Evolutionary conservation across 106 monocot species (phyloP).

Genomic region (Acanthochlamys bracteata): DNA sequence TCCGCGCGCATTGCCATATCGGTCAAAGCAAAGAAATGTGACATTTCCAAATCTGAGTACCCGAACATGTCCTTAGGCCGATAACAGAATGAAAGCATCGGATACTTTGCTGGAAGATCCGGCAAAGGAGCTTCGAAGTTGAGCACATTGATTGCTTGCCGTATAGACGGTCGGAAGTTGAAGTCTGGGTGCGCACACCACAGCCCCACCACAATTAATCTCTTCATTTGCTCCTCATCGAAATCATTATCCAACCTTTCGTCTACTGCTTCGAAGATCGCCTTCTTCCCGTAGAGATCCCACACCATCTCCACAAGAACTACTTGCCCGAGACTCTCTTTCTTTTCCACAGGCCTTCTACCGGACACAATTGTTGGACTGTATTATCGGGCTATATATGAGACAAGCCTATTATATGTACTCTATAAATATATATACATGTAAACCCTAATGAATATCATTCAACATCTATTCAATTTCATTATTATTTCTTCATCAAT

Average conservation of each 20-base stretch:
- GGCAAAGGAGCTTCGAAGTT: conserved; percentile 22
- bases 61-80: conserved; percentile 9
- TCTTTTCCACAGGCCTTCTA: conserved; percentile 21
- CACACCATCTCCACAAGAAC: conserved; percentile 23
- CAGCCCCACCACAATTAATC: conserved; percentile 28
- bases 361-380: conserved; percentile 32
- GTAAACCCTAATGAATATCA: too few species aligned
- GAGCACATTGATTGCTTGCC: conserved; percentile 21
- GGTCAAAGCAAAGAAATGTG: too few species aligned
- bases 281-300: conserved; percentile 23
- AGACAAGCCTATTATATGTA: too few species aligned
- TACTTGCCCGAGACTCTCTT: conserved; percentile 2
- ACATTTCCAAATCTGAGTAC: too few species aligned
- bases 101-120: conserved; percentile 19
- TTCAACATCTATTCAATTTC: too few species aligned
- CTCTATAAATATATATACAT: too few species aligned
- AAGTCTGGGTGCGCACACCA: conserved; percentile 40
- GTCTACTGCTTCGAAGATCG: conserved; percentile 20
- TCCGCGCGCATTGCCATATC: too few species aligned
- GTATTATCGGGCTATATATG: too few species aligned
- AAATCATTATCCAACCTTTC: conserved; percentile 9
- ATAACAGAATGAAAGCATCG: conserved; percentile 15
- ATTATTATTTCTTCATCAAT: too few species aligned
- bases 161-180: conserved; percentile 19
- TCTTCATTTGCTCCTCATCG: conserved; percentile 16